Conservation (phyloP, 2,329 filamentous ascomycete species). For the Neonectria coccinea region DNA sequence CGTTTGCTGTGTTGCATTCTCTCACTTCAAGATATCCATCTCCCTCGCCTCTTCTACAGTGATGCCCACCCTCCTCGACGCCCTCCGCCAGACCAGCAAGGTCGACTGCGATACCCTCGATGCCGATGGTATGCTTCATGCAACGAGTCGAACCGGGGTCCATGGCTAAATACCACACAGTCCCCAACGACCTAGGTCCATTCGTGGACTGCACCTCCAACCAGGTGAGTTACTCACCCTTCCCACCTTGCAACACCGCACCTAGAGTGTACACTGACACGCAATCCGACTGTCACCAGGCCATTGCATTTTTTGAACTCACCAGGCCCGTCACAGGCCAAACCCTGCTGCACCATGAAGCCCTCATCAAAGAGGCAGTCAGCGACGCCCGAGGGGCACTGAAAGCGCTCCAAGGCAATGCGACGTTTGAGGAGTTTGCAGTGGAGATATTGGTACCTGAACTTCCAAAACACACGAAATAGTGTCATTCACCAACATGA, state of each 20-base stretch:
- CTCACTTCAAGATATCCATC: neutral
- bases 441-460: constrained; percentile 65
- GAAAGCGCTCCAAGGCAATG: constrained; percentile 34
- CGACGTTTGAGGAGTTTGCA: constrained; percentile 59
- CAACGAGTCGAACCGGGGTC: neutral
- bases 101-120: constrained; percentile 55
- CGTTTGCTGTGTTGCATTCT: neutral
- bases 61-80: constrained; percentile 46
- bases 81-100: constrained; percentile 44
- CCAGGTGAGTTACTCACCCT: constrained; percentile 38
- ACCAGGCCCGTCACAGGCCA: constrained; percentile 37
- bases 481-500: neutral
- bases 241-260: neutral
- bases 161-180: constrained; percentile 38
- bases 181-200: constrained; percentile 48
- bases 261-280: neutral
- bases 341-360: constrained; percentile 43
- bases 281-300: constrained; percentile 34
- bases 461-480: rapidly evolving
- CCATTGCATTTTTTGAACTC: constrained; percentile 51
- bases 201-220: constrained; percentile 55
- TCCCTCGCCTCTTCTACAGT: neutral
- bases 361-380: constrained; percentile 46
- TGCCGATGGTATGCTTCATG: constrained; percentile 41
- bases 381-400: constrained; percentile 38